These are phyloP conservation scores for Amaranthus hypochondriacus DNA, from an alignment of 148 eudicot genomes.

Conservation along the genomic window DNA sequence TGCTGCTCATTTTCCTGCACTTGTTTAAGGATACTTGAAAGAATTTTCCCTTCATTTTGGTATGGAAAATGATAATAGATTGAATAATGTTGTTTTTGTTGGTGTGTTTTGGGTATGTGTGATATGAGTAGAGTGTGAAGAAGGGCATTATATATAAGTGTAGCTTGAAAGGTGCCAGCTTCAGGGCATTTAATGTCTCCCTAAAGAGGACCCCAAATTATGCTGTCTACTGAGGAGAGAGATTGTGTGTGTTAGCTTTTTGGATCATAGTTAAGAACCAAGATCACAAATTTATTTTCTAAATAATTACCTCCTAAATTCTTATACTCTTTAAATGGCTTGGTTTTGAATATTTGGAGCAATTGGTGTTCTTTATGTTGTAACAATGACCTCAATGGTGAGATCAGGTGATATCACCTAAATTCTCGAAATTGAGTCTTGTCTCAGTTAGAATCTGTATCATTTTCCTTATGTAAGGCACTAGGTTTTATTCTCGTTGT, in stretches of 20 bases:
- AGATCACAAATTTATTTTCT: background rate
- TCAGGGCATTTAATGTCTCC: constrained; percentile 24
- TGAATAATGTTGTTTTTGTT: background rate
- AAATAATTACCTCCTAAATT: background rate
- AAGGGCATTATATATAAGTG: constrained; percentile 20
- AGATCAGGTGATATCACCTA: no score
- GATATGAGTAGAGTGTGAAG: background rate
- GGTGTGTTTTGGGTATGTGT: background rate
- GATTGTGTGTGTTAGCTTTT: constrained; percentile 1
- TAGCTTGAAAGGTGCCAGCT: constrained; percentile 22
- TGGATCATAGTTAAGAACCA: background rate
- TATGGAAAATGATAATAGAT: background rate
- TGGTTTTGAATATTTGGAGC: background rate
- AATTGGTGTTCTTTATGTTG: background rate
- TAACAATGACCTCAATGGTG: no score
- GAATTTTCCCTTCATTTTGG: constrained; percentile 21
- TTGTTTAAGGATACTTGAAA: constrained; percentile 30
- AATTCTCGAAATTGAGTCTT: no score
- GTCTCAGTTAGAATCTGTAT: no score
- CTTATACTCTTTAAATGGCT: background rate
- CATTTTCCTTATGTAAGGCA: no score
- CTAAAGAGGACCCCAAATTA: constrained; percentile 27
- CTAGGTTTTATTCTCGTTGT: no score
- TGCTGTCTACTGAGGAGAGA: constrained; percentile 15
- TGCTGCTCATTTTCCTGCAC: constrained; percentile 25